These are phyloP conservation scores for Boletus sp. DNA, from an alignment of 768 basidiomycete species.

Conservation along the genomic window DNA sequence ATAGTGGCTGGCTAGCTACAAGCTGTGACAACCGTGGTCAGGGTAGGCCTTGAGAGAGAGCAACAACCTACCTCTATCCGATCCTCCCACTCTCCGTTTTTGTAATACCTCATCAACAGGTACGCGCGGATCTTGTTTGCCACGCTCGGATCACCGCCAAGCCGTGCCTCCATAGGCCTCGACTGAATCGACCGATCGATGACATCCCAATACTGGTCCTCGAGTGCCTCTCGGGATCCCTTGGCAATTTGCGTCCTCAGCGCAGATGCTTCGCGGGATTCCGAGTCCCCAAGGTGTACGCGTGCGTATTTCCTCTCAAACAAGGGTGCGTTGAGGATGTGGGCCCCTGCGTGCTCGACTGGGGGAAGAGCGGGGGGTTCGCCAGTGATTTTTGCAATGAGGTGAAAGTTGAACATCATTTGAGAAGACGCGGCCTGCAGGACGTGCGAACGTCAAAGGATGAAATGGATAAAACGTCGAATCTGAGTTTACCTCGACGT, in stretches of 20 bases:
- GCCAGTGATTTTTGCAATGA: slow-evolving; percentile 71
- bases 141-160: slow-evolving; percentile 91
- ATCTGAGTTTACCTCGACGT: slow-evolving; percentile 46
- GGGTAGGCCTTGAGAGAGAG: background rate
- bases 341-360: slow-evolving; percentile 75
- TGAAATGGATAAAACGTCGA: background rate
- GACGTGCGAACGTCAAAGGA: slow-evolving; percentile 4
- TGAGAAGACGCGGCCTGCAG: slow-evolving; percentile 51
- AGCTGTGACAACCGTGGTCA: slow-evolving; percentile 45
- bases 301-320: slow-evolving; percentile 83
- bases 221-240: slow-evolving; percentile 79
- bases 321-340: slow-evolving; percentile 76
- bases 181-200: slow-evolving; percentile 81
- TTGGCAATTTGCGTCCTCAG: slow-evolving; percentile 72
- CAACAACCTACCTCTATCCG: slow-evolving; percentile 69
- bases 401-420: slow-evolving; percentile 67
- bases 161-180: slow-evolving; percentile 75
- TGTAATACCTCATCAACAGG: slow-evolving; percentile 75
- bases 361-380: slow-evolving; percentile 78
- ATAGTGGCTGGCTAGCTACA: slow-evolving; percentile 83
- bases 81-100: slow-evolving; percentile 81
- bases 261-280: slow-evolving; percentile 62
- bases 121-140: slow-evolving; percentile 90
- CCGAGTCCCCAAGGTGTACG: slow-evolving; percentile 64
- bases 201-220: slow-evolving; percentile 86